Evolutionary conservation across 2,329 filamentous ascomycete genomes (phyloP), one percentile per base, ranked within the genome.

Genomic region (Exserohilum rostratum): DNA sequence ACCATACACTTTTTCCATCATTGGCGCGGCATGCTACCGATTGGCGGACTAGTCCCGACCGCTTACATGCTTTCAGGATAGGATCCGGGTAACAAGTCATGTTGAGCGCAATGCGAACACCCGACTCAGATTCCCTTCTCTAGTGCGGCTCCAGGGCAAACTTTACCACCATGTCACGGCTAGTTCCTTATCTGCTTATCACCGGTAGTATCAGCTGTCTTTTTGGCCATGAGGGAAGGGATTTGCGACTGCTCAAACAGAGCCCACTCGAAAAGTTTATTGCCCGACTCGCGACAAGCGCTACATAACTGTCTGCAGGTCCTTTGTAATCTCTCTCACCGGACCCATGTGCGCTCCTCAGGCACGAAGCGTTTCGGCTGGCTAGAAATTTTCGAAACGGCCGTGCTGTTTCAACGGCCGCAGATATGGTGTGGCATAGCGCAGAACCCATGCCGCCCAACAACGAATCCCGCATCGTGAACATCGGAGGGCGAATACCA

Each of bases 361-460:
- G 52, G 47, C 25, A 37, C 10, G 22, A 20, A 33, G 37, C 22
- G 42, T 45, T 38, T 53, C 34, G 29, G 40, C 55, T 53, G 29
- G 46, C 31, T 39, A 12, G 27, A 27, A 40, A 40, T 42, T 53
- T 50, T 44, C 48, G 51, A 60, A 58, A 60, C 51, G 46, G 37
- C 46, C 39, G 45, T 46, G 50, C 47, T 43, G 52, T 55, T 55
- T 55, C 52, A 51, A 55, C 22, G 18, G 40, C n/a, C 39, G 45
- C 33, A 38, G 37, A 13, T 22, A 46, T 50, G 39, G 50, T 51
- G 53, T 47, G 18, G 33, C 50, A 38, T 54, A 43, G 46, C 49
- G 33, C 50, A 43, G 33, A 47, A 48, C 34, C 29, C 34, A 48
- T 31, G 29, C 22, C 45, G 31, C 45, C n/a, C 20, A 43, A 31